Conservation (phyloP, 192 early-diverging fungal species). For the Dissophora globulifera region DNA sequence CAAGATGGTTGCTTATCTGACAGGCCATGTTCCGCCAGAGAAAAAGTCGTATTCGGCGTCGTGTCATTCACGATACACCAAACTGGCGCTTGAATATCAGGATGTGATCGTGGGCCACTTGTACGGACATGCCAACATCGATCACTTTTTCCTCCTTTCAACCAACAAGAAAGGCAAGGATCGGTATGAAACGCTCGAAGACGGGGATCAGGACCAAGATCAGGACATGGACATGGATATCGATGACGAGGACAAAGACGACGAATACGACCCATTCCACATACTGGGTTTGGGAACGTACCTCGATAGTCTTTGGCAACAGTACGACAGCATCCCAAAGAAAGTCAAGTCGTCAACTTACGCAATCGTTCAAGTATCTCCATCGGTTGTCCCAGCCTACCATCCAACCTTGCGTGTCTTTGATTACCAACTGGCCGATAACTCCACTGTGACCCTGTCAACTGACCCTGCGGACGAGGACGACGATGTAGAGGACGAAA, state of each 20-base stretch:
- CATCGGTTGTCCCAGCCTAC: conserved; percentile 67
- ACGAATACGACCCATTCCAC: conserved; percentile 5
- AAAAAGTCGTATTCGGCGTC: conserved; percentile 59
- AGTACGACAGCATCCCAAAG: conserved; percentile 38
- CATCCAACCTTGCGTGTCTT: conserved; percentile 64
- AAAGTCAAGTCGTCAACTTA: conserved; percentile 11
- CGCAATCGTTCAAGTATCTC: conserved; percentile 58
- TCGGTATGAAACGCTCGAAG: conserved; percentile 21
- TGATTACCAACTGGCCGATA: conserved; percentile 49
- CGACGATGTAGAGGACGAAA: neutral
- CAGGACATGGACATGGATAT: conserved; percentile 8
- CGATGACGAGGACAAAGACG: conserved; percentile 29
- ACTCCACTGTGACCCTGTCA: neutral
- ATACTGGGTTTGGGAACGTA: conserved; percentile 14
- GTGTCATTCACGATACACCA: conserved; percentile 61
- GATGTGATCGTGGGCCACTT: conserved; percentile 61
- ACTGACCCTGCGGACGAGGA: neutral
- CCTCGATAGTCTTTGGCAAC: conserved; percentile 30
- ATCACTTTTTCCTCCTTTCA: conserved; percentile 64
- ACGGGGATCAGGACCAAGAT: conserved; percentile 46
- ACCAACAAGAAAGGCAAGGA: conserved; percentile 12
- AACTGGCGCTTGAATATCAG: conserved; percentile 55
- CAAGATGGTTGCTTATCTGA: conserved; percentile 53
- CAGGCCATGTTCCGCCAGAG: conserved; percentile 65
- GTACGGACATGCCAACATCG: conserved; percentile 70